Conservation (phyloP, 495 filamentous ascomycete genomes). For the Filosporella fistucella region DNA sequence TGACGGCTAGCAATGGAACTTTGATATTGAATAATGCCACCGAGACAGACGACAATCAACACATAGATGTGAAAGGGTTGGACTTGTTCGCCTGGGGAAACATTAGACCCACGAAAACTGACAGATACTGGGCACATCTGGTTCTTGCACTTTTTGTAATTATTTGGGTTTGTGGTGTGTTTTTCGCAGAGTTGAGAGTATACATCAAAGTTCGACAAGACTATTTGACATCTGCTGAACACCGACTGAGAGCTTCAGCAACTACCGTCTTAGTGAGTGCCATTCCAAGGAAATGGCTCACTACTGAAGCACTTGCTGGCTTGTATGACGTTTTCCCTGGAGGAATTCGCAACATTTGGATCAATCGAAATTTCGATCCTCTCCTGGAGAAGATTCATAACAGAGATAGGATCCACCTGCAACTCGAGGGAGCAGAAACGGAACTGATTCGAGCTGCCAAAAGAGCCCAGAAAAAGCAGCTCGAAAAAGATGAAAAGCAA, state of each 20-base stretch:
- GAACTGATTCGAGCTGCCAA: conserved; percentile 75
- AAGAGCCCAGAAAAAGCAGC: conserved; percentile 65
- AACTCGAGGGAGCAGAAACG: conserved; percentile 80
- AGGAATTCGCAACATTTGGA: conserved; percentile 93
- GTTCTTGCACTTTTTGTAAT: conserved; percentile 77
- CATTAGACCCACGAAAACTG: conserved; percentile 61
- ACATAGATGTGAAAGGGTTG: conserved; percentile 59
- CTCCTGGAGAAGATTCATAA: conserved; percentile 81
- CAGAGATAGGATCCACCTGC: conserved; percentile 64
- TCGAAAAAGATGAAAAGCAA: conserved; percentile 59
- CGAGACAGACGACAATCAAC: conserved; percentile 9
- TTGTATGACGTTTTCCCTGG: conserved; percentile 98
- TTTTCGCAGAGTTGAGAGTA: conserved; percentile 82
- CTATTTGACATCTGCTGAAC: conserved; percentile 92
- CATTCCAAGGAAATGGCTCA: conserved; percentile 87
- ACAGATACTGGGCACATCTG: conserved; percentile 86
- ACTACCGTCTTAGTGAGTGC: conserved; percentile 90
- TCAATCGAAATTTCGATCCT: conserved; percentile 87
- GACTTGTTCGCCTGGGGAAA: conserved; percentile 91
- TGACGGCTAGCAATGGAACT: conserved; percentile 6
- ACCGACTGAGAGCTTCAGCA: conserved; percentile 90
- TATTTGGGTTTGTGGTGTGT: conserved; percentile 79
- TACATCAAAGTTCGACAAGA: conserved; percentile 94
- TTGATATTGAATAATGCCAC: neutral
- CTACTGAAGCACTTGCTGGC: conserved; percentile 67